A percentile compares a stretch with the other conserved stretches of the same genome.
Conservation (phyloP, 2,329 filamentous ascomycete genomes). For the Teratosphaeria nubilosa region DNA sequence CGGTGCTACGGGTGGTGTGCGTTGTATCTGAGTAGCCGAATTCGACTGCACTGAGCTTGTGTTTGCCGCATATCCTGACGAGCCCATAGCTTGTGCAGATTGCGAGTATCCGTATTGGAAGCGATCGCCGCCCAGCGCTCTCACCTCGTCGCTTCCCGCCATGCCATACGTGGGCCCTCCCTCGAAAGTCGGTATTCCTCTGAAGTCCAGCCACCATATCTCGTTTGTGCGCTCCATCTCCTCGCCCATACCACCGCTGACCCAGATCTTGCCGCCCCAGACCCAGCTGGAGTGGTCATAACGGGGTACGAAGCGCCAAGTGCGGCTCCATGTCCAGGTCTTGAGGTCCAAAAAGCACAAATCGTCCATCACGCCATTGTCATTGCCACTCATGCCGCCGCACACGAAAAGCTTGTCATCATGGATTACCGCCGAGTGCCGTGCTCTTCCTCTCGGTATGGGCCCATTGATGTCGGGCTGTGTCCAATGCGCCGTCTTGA, state of each 20-base stretch:
- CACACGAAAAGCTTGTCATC: constrained; percentile 95
- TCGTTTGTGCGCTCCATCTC: constrained; percentile 97
- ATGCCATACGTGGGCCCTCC: constrained; percentile 22
- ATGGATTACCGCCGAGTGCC: constrained; percentile 87
- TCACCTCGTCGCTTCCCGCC: constrained; percentile 23
- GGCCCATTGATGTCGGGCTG: constrained; percentile 79
- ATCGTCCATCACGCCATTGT: constrained; percentile 86
- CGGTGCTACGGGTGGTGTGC: constrained; percentile 52
- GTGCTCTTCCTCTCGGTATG: constrained; percentile 77
- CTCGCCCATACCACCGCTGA: constrained; percentile 87
- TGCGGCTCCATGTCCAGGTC: constrained; percentile 93
- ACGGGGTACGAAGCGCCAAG: constrained; percentile 88
- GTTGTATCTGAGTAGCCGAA: constrained; percentile 33
- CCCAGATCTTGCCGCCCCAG: constrained; percentile 87
- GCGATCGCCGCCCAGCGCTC: constrained; percentile 23
- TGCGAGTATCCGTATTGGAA: constrained; percentile 14
- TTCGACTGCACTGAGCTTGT: constrained; percentile 51
- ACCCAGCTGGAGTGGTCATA: constrained; percentile 95
- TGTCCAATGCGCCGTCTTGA: constrained; percentile 90
- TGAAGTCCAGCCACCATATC: constrained; percentile 94
- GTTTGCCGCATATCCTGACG: constrained; percentile 60
- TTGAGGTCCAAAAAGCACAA: constrained; percentile 95
- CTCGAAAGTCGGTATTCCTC: constrained; percentile 71
- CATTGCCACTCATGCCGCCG: constrained; percentile 88
- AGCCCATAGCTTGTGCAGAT: constrained; percentile 24